These are phyloP conservation scores for Pinus taeda DNA, from an alignment of 75 land plant genomes.

Conservation along the genomic window DNA sequence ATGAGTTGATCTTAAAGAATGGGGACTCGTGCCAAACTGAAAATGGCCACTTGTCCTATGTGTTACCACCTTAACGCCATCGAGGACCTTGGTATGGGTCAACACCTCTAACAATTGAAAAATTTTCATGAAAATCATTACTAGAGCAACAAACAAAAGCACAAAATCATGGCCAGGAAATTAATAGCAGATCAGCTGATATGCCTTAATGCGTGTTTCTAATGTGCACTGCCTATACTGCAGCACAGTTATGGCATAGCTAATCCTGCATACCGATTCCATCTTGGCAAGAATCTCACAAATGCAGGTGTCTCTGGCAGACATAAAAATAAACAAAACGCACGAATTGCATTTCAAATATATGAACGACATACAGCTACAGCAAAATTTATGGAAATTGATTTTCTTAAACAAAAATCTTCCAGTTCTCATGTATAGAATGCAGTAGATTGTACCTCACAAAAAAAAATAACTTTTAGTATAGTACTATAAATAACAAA, in stretches of 20 bases:
- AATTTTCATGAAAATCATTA: too few species aligned
- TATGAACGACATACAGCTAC: not conserved
- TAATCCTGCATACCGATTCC: not conserved
- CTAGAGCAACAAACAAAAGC: too few species aligned
- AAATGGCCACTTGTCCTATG: too few species aligned
- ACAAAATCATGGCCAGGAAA: not conserved
- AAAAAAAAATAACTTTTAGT: not conserved
- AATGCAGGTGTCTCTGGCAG: not conserved
- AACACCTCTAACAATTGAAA: too few species aligned
- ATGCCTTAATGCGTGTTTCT: not conserved
- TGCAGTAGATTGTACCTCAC: not conserved
- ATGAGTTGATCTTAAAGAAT: too few species aligned
- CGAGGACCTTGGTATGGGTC: too few species aligned
- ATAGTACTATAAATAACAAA: not conserved
- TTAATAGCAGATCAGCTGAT: not conserved
- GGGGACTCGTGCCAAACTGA: too few species aligned
- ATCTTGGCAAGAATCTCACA: not conserved
- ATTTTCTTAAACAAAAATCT: not conserved
- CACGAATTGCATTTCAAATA: not conserved
- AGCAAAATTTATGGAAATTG: not conserved
- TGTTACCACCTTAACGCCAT: too few species aligned
- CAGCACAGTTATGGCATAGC: not conserved
- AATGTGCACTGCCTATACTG: not conserved
- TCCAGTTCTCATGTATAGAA: not conserved
- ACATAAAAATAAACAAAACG: not conserved